Evolutionary conservation across 1,284 basidiomycete genomes (phyloP), one percentile per base, ranked within the genome.

Genomic region (Ceratobasidium sp.): DNA sequence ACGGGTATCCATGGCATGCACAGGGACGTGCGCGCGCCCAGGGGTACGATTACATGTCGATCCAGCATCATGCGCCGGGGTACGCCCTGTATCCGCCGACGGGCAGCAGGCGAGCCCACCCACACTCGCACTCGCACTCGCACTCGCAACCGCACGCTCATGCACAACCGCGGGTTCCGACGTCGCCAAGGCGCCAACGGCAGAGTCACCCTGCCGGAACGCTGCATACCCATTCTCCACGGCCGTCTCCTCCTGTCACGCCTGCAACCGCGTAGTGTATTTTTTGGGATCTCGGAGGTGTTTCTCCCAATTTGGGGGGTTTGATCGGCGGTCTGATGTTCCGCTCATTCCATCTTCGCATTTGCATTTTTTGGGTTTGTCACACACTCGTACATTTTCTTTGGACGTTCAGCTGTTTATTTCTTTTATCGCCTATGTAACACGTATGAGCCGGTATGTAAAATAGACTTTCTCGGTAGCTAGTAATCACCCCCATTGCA

Each of bases 401-500:
- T 53, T 34, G 13, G 37, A 46, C 41, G 54, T 34, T 56, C 54
- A 3, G 19, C 4, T 34, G 54, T 19, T 34, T 34, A 4, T 34
- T 56, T 56, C 31, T 34, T 56, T 56, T 56, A 56, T 56, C 14
- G 34, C 37, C 14, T 59, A 61, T 71, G 68, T 71, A 71, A 37
- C 37, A 71, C n/a, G 39, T 71, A 71, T 71, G 68, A 34, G 39
- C n/a, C 54, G 27, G 53, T 58, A 41, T 71, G 68, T 71, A 71
- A 71, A 71, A 29, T 56, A 71, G 56, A 71, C 53, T 58, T 37
- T 5, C 22, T 69, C 46, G 54, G 68, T 71, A 71, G 68, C 54
- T 71, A 59, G 68, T 71, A 71, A 71, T 71, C 64, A 69, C 29
- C 8, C 53, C 7, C 54, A 71, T 71, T 71, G 41, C 41, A 49